phyloP scores from a whole-genome alignment of 805 yeast species.

The Cyberlindnera mrakii region DNA sequence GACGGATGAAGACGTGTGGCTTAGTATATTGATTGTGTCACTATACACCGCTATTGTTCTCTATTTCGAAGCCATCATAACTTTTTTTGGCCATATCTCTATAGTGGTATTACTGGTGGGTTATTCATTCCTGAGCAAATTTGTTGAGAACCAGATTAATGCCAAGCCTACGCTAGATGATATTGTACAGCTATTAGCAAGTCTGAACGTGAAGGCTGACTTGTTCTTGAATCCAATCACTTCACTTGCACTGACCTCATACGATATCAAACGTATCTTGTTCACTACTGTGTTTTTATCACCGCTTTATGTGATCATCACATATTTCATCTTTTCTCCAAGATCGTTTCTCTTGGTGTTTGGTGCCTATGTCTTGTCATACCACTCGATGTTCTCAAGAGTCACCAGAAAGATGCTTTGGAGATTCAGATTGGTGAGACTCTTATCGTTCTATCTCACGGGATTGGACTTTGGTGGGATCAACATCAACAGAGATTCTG shows the following conservation, averaged over 20 bases:
- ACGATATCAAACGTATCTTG: conserved; percentile 73
- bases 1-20: conserved; percentile 83
- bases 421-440: conserved; percentile 69
- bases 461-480: conserved; percentile 72
- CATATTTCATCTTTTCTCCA: conserved; percentile 67
- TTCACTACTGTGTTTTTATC: conserved; percentile 83
- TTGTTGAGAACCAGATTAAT: conserved; percentile 52
- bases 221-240: conserved; percentile 77
- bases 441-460: conserved; percentile 73
- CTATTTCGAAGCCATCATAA: conserved; percentile 73
- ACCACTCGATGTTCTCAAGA: conserved; percentile 81
- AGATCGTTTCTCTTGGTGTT: conserved; percentile 51
- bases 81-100: conserved; percentile 77
- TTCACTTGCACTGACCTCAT: conserved; percentile 60
- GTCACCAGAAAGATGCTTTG: conserved; percentile 81
- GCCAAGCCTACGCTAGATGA: conserved; percentile 81
- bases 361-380: conserved; percentile 63
- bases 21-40: conserved; percentile 56
- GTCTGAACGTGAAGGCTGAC: conserved; percentile 71
- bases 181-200: conserved; percentile 68
- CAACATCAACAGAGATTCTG: conserved; percentile 33
- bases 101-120: conserved; percentile 55
- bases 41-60: conserved; percentile 51
- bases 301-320: conserved; percentile 71
- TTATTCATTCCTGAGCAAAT: conserved; percentile 52